Percentiles rank a stretch among this genome's conserved stretches.
phyloP scores from a whole-genome alignment of 2,329 filamentous ascomycete genomes.

The Stromatinia cepivora region DNA sequence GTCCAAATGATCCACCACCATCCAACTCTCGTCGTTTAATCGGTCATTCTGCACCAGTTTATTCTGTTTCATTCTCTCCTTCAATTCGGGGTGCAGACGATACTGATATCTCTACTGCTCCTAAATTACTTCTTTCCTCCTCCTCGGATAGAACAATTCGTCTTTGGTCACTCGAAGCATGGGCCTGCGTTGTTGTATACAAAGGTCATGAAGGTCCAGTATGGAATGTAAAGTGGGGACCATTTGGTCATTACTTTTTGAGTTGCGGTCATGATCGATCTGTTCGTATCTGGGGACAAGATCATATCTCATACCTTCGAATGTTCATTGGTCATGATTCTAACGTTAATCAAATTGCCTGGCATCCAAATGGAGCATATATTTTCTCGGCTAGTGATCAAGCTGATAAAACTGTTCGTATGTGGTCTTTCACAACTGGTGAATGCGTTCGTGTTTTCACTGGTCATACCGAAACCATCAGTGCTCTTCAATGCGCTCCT shows the following conservation, averaged over 20 bases:
- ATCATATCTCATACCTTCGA: slow-evolving; percentile 84
- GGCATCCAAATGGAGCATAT: slow-evolving; percentile 93
- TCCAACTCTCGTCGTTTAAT: slow-evolving; percentile 75
- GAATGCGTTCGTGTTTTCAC: slow-evolving; percentile 88
- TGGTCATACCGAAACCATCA: slow-evolving; percentile 86
- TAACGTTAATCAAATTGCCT: slow-evolving; percentile 85
- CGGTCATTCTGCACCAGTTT: slow-evolving; percentile 88
- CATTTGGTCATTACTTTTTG: slow-evolving; percentile 92
- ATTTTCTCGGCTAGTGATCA: slow-evolving; percentile 89
- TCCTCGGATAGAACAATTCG: slow-evolving; percentile 87
- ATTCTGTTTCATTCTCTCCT: slow-evolving; percentile 79
- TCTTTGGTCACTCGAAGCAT: slow-evolving; percentile 89
- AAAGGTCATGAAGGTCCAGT: slow-evolving; percentile 89
- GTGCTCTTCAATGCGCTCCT: slow-evolving; percentile 78
- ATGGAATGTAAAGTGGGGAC: slow-evolving; percentile 85
- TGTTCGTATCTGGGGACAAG: slow-evolving; percentile 86
- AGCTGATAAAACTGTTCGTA: slow-evolving; percentile 84
- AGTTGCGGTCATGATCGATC: slow-evolving; percentile 87
- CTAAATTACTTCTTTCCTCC: slow-evolving; percentile 80
- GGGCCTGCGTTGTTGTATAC: slow-evolving; percentile 91
- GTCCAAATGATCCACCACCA: slow-evolving; percentile 61
- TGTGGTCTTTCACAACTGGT: slow-evolving; percentile 93
- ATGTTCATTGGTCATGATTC: slow-evolving; percentile 92
- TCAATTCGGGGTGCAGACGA: slow-evolving; percentile 38
- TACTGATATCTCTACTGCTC: slow-evolving; percentile 49